Evolutionary conservation across 2,329 filamentous ascomycete genomes (phyloP).

Genomic region (Trichoderma oligosporum): DNA sequence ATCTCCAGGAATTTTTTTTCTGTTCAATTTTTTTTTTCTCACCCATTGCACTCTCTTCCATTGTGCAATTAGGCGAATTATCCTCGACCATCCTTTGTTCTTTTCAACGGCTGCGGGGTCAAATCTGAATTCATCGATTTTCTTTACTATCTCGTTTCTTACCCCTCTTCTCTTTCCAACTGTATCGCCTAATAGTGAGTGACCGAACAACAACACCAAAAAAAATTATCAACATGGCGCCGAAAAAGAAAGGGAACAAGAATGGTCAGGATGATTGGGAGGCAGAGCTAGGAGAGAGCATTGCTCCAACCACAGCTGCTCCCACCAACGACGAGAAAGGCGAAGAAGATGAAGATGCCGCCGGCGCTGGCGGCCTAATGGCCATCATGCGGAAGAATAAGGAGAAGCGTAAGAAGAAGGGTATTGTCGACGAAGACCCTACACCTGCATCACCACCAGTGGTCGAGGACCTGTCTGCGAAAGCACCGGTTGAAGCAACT

Average conservation of each 20-base stretch:
- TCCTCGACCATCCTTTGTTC: not conserved
- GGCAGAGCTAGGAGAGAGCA: slow-evolving; percentile 77
- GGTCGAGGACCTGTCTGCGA: slow-evolving; percentile 47
- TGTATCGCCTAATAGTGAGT: not conserved
- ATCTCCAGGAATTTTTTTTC: slow-evolving; percentile 9
- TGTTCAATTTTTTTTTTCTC: not conserved
- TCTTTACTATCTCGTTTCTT: not conserved
- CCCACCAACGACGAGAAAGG: slow-evolving; percentile 47
- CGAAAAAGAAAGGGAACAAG: slow-evolving; percentile 90
- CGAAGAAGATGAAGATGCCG: slow-evolving; percentile 50
- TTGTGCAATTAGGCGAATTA: not conserved
- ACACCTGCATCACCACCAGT: slow-evolving; percentile 37
- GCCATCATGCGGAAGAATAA: slow-evolving; percentile 77
- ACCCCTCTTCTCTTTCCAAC: not conserved
- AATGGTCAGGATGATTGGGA: slow-evolving; percentile 90
- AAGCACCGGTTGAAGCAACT: slow-evolving; percentile 75
- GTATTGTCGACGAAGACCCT: slow-evolving; percentile 64
- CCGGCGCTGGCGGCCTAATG: slow-evolving; percentile 66
- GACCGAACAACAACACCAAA: too few species aligned
- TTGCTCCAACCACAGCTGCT: slow-evolving; percentile 55
- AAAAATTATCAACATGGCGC: slow-evolving; percentile 62
- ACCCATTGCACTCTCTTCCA: not conserved
- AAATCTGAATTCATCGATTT: not conserved
- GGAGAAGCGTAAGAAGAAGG: slow-evolving; percentile 89
- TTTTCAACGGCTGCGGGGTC: slow-evolving; percentile 6